phyloP scores from a whole-genome alignment of 352 stramenopile species.

The Globisporangium ultimum region DNA sequence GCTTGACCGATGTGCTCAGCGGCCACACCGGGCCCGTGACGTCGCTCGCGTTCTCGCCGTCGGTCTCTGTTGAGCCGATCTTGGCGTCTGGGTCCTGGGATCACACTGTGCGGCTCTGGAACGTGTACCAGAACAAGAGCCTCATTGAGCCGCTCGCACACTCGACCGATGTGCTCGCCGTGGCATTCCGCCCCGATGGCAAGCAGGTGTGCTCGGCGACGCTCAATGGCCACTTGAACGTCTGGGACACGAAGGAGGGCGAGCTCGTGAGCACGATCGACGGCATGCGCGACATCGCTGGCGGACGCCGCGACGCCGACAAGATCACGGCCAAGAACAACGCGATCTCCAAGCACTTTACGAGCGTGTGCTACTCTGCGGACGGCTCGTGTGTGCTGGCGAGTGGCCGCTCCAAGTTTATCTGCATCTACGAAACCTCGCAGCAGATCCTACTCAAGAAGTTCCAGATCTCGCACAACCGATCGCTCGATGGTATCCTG shows the following conservation, averaged over 20 bases:
- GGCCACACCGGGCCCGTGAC: constrained; percentile 97
- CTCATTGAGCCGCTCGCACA: constrained; percentile 96
- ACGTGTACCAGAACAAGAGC: constrained; percentile 96
- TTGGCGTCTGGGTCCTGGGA: constrained; percentile 98
- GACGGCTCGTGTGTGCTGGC: constrained; percentile 97
- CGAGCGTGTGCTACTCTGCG: constrained; percentile 98
- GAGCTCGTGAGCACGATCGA: constrained; percentile 95
- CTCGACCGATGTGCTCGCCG: constrained; percentile 94
- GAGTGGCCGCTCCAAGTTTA: constrained; percentile 97
- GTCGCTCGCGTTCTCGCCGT: constrained; percentile 90
- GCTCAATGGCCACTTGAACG: constrained; percentile 94
- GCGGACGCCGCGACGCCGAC: constrained; percentile 85
- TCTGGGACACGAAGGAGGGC: constrained; percentile 98
- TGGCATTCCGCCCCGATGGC: constrained; percentile 96
- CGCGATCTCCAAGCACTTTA: constrained; percentile 97
- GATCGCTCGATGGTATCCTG: constrained; percentile 94
- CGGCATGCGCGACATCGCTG: constrained; percentile 94
- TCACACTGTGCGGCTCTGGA: constrained; percentile 98
- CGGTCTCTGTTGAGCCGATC: constrained; percentile 70
- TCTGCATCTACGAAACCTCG: constrained; percentile 99
- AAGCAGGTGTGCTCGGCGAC: constrained; percentile 95
- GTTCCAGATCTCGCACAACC: constrained; percentile 99
- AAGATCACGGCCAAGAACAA: constrained; percentile 87
- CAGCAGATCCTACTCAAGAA: constrained; percentile 97
- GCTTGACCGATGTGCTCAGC: constrained; percentile 97